A percentile compares a stretch with the other conserved stretches of the same genome.
Evolutionary conservation across 345 rosid species (phyloP).

Genomic region (Gynandropsis gynandra): DNA sequence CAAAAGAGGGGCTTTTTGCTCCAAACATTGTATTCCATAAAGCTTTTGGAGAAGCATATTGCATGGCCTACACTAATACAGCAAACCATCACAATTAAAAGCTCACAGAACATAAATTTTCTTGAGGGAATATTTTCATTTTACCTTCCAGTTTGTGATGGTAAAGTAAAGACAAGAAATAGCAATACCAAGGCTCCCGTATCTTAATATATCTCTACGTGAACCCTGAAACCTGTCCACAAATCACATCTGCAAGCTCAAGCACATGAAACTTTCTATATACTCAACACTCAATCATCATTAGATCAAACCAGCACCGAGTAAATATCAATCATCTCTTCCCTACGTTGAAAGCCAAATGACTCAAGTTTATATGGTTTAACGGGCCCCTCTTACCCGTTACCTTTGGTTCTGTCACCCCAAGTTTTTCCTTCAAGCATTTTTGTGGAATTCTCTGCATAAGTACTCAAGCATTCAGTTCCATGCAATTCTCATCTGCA

Average conservation of each 20-base stretch:
- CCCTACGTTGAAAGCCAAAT: neutral
- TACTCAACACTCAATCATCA: slow-evolving; percentile 2
- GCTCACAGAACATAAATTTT: neutral
- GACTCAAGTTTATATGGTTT: neutral
- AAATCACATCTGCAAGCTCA: slow-evolving; percentile 69
- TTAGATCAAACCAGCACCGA: slow-evolving; percentile 6
- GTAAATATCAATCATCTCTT: too few relatives aligned
- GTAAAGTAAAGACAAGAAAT: slow-evolving; percentile 60
- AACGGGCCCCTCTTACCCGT: slow-evolving; percentile 19
- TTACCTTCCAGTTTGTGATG: slow-evolving; percentile 73
- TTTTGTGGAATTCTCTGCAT: slow-evolving; percentile 31
- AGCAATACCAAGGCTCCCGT: slow-evolving; percentile 76
- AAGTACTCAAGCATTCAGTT: slow-evolving; percentile 31
- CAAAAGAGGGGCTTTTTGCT: slow-evolving; percentile 43
- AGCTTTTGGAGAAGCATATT: slow-evolving; percentile 85
- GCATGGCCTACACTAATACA: slow-evolving; percentile 63
- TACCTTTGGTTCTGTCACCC: slow-evolving; percentile 4
- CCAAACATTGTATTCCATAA: slow-evolving; percentile 76
- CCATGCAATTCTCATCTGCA: slow-evolving; percentile 37
- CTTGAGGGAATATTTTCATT: slow-evolving; percentile 2
- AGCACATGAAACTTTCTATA: slow-evolving; percentile 24
- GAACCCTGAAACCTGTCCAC: slow-evolving; percentile 92
- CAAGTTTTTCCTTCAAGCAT: slow-evolving; percentile 32
- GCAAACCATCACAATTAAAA: slow-evolving; percentile 1
- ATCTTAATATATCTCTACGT: slow-evolving; percentile 74